A percentile compares a stretch with the other conserved stretches of the same genome.
Conservation (phyloP, 495 filamentous ascomycete species). For the Articulospora tetracladia region DNA sequence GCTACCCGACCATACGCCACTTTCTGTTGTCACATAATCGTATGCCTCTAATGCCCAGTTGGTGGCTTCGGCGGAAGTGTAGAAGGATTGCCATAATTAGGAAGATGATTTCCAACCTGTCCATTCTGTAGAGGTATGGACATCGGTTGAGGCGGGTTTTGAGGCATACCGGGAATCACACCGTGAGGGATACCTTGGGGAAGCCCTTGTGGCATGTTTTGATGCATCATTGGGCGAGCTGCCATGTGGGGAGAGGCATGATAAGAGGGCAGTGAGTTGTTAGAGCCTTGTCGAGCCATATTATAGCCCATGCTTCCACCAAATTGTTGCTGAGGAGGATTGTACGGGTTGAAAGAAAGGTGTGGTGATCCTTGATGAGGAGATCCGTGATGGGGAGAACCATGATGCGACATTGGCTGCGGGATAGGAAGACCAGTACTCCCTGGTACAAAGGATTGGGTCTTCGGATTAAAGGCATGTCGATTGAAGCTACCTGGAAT, state of each 20-base stretch:
- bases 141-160: constrained; percentile 12
- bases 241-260: constrained; percentile 29
- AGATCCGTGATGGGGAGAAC: constrained; percentile 26
- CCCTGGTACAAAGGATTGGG: constrained; percentile 79
- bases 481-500: constrained; percentile 79
- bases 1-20: constrained; percentile 27
- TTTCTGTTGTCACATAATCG: constrained; percentile 15
- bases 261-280: constrained; percentile 43
- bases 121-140: constrained; percentile 19
- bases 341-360: constrained; percentile 26
- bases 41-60: constrained; percentile 22
- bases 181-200: constrained; percentile 17
- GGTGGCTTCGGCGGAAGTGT: constrained; percentile 54
- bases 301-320: constrained; percentile 36
- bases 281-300: constrained; percentile 52
- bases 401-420: constrained; percentile 35
- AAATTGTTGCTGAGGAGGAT: constrained; percentile 34
- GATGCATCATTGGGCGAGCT: constrained; percentile 25
- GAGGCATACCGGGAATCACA: constrained; percentile 14
- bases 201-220: constrained; percentile 20
- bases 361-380: constrained; percentile 31
- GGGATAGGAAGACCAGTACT: constrained; percentile 39
- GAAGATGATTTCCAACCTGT: constrained; percentile 36
- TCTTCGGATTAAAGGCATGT: constrained; percentile 89
- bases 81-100: constrained; percentile 52